Evolutionary conservation across 441 rosid genomes (phyloP).

Genomic region (Hypseocharis bilobata): DNA sequence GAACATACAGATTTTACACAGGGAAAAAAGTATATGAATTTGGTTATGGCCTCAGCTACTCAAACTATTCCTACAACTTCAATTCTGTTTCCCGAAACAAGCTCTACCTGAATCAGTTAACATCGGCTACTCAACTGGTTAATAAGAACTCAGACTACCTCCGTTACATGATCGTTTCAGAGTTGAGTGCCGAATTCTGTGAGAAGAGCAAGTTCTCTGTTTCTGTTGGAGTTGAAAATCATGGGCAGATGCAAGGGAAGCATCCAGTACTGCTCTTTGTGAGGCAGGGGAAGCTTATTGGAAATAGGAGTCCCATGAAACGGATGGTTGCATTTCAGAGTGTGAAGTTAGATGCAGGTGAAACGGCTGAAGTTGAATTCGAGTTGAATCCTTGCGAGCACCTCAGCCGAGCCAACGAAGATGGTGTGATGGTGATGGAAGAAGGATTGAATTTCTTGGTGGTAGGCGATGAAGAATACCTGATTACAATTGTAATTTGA

Average conservation of each 20-base stretch:
- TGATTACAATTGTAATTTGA: constrained; percentile 36
- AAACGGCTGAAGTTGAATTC: constrained; percentile 42
- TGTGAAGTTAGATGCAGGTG: constrained; percentile 43
- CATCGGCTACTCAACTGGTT: neutral
- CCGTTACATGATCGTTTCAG: constrained; percentile 31
- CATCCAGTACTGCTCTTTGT: constrained; percentile 63
- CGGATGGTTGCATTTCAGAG: constrained; percentile 57
- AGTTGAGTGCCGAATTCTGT: constrained; percentile 40
- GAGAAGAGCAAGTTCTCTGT: constrained; percentile 35
- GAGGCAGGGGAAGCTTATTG: constrained; percentile 32
- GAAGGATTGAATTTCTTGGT: constrained; percentile 50
- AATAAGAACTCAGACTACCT: constrained; percentile 25
- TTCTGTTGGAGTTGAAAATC: constrained; percentile 41
- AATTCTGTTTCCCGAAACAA: constrained; percentile 19
- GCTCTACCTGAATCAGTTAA: constrained; percentile 30
- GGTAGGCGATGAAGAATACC: constrained; percentile 56
- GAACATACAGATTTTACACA: constrained; percentile 69
- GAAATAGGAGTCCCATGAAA: constrained; percentile 44
- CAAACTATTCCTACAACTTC: constrained; percentile 47
- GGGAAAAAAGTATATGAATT: constrained; percentile 55
- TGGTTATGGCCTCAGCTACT: constrained; percentile 71
- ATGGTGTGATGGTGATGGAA: constrained; percentile 57
- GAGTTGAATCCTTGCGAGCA: constrained; percentile 55
- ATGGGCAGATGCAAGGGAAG: constrained; percentile 59
- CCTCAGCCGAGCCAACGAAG: constrained; percentile 54